phyloP scores from a whole-genome alignment of 176 grass and related monocot genomes.

The Carex kokanica region DNA sequence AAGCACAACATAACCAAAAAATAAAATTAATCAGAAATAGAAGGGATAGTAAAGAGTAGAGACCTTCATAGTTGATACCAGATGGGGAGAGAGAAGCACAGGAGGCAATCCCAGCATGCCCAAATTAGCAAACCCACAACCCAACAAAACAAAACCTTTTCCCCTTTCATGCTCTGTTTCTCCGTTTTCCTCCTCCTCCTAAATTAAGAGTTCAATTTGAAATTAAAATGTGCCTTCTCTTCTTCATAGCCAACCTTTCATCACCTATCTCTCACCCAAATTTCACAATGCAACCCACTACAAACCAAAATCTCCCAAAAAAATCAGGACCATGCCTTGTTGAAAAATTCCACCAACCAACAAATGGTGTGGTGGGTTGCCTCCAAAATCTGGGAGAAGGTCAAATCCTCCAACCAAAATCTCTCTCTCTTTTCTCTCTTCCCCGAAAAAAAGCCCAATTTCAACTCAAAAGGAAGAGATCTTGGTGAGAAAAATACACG shows the following conservation, averaged over 20 bases:
- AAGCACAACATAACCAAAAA: neutral
- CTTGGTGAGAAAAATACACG: neutral
- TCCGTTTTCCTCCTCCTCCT: neutral
- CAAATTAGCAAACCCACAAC: conserved; percentile 26
- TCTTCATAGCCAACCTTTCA: conserved; percentile 21
- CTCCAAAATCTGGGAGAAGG: neutral
- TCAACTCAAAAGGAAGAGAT: neutral
- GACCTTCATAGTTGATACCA: conserved; percentile 56
- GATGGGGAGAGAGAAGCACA: conserved; percentile 40
- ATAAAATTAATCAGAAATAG: conserved; percentile 1
- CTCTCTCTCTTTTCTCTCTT: neutral
- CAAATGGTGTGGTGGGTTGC: neutral
- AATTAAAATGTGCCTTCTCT: neutral
- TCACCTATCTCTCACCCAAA: conserved; percentile 26
- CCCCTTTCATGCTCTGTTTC: conserved; percentile 19
- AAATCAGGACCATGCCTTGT: conserved; percentile 12
- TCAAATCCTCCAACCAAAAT: neutral
- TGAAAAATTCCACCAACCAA: conserved; percentile 22
- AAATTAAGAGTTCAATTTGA: conserved; percentile 1
- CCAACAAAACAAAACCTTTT: conserved; percentile 27
- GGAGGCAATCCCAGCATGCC: conserved; percentile 19
- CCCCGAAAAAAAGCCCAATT: neutral
- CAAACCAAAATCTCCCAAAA: conserved; percentile 20
- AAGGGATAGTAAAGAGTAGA: neutral
- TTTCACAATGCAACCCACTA: conserved; percentile 19